Evolutionary conservation across 1,284 basidiomycete species (phyloP).

Genomic region (Cutaneotrichosporon sp.): DNA sequence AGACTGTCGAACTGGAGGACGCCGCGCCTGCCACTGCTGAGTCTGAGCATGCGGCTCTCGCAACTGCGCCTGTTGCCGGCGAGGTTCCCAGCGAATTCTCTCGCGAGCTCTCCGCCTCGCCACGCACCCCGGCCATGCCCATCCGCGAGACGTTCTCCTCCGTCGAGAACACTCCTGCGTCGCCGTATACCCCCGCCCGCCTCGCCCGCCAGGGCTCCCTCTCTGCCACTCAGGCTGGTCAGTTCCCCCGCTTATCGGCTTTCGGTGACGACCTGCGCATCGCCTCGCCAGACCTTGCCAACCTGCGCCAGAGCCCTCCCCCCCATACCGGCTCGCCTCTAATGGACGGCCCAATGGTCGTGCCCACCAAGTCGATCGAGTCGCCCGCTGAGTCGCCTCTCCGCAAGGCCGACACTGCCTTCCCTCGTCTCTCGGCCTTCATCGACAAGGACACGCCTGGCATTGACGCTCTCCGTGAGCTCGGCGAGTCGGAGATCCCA

Average conservation of each 20-base stretch:
- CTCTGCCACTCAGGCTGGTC: background rate
- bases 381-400: conserved; percentile 9
- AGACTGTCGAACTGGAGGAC: background rate
- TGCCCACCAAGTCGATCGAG: conserved; percentile 8
- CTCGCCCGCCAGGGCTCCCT: background rate
- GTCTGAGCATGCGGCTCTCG: background rate
- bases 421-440: conserved; percentile 14
- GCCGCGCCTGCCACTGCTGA: background rate
- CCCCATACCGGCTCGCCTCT: background rate
- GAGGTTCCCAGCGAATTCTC: background rate
- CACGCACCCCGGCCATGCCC: conserved; percentile 5
- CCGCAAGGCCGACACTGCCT: conserved; percentile 13
- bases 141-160: conserved; percentile 5
- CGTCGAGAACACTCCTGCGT: background rate
- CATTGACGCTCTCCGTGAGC: background rate
- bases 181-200: background rate
- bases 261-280: conserved; percentile 9
- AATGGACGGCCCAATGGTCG: background rate
- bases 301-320: background rate
- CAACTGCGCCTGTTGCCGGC: too few relatives aligned
- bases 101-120: conserved; percentile 5
- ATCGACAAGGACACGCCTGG: conserved; percentile 9
- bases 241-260: conserved; percentile 8
- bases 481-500: background rate
- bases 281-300: conserved; percentile 2